These are phyloP conservation scores for Saposhnikovia divaricata DNA, from an alignment of 129 eudicot species.

Conservation along the genomic window DNA sequence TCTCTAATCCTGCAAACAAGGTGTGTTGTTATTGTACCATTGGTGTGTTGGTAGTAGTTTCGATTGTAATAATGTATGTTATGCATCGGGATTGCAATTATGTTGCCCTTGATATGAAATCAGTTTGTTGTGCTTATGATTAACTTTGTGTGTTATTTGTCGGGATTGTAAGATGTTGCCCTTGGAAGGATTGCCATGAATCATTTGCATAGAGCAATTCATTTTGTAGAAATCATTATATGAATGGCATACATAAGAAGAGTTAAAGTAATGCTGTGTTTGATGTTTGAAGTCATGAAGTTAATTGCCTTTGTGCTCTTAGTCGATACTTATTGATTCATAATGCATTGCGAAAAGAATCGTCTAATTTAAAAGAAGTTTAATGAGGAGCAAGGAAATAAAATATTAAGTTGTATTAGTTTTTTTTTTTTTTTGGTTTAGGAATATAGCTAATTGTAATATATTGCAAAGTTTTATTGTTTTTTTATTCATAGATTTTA, in stretches of 20 bases:
- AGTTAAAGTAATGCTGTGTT: neutral
- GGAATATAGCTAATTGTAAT: neutral
- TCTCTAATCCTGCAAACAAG: slow-evolving; percentile 29
- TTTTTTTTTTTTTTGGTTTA: no score
- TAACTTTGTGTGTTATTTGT: neutral
- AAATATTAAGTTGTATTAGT: neutral
- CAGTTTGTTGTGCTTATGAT: neutral
- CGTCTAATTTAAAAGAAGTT: neutral
- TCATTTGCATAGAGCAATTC: neutral
- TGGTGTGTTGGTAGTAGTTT: neutral
- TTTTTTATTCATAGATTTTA: neutral
- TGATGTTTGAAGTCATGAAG: neutral
- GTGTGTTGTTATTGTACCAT: neutral
- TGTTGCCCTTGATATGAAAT: neutral
- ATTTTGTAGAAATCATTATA: neutral
- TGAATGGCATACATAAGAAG: neutral
- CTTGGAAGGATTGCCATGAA: neutral
- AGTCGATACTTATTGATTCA: no score
- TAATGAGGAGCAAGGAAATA: neutral
- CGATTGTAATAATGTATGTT: neutral
- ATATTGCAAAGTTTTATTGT: neutral
- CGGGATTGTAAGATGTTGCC: neutral
- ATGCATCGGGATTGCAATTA: neutral
- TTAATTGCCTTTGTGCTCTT: neutral
- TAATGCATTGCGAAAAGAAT: no score